Conservation (phyloP, 2,329 filamentous ascomycete species). For the Ascochyta fabae region DNA sequence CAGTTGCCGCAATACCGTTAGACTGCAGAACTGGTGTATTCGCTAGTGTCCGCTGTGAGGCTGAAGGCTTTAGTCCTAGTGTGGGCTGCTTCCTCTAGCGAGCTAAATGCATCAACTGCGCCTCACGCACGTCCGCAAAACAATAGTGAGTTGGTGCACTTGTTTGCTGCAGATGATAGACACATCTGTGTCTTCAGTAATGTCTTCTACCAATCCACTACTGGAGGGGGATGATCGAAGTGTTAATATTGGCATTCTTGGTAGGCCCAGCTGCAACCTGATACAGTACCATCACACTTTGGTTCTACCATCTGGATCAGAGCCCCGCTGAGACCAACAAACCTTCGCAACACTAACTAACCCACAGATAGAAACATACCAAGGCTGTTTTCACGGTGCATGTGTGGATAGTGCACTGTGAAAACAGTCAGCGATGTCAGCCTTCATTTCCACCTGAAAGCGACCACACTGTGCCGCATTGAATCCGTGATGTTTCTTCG, state of each 20-base stretch:
- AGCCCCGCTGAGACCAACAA: conserved; percentile 1
- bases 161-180: neutral
- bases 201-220: neutral
- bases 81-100: conserved; percentile 1
- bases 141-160: neutral
- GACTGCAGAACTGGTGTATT: conserved; percentile 12
- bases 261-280: neutral
- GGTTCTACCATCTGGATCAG: neutral
- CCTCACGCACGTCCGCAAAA: conserved; percentile 3
- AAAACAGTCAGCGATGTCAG: neutral
- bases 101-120: conserved; percentile 7
- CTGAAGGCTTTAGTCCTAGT: conserved; percentile 10
- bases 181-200: neutral
- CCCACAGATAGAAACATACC: too few species aligned
- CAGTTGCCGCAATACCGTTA: neutral
- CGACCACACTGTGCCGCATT: conserved; percentile 4
- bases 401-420: neutral
- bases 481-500: conserved; percentile 3
- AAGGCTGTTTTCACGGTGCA: neutral
- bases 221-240: neutral
- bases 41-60: conserved; percentile 3
- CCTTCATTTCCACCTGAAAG: conserved; percentile 1
- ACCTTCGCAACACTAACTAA: neutral
- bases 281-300: neutral
- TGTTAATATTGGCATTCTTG: neutral